phyloP scores from a whole-genome alignment of 164 flowering plant species.

The Vitis rupestris region DNA sequence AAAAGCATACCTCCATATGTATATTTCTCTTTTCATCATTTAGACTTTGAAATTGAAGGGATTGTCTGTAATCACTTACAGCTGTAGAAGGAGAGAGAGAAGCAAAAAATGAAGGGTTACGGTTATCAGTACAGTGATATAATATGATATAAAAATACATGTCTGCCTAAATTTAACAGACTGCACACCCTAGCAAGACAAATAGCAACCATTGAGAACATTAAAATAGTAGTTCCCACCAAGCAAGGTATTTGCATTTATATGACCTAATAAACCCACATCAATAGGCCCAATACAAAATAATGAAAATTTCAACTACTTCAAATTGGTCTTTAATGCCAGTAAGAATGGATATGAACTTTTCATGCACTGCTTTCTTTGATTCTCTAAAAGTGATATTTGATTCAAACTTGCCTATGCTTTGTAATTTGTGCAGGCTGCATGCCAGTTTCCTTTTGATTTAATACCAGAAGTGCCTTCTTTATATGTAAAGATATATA shows the following conservation, averaged over 20 bases:
- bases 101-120: background rate
- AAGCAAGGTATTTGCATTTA: background rate
- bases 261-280: too few species aligned
- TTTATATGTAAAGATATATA: too few species aligned
- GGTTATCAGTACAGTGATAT: background rate
- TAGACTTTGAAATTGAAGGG: constrained; percentile 87
- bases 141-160: background rate
- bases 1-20: constrained; percentile 62
- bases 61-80: constrained; percentile 85
- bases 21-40: constrained; percentile 96
- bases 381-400: too few species aligned
- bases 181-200: background rate
- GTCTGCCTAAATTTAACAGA: background rate
- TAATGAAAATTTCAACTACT: too few species aligned
- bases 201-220: background rate
- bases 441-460: too few species aligned
- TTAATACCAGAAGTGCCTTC: too few species aligned
- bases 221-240: background rate
- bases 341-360: too few species aligned
- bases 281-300: too few species aligned
- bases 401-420: too few species aligned
- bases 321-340: too few species aligned
- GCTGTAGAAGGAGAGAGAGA: constrained; percentile 42
- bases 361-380: too few species aligned
- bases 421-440: too few species aligned